Base-by-base conservation (phyloP, 345 rosid species). In the Pseudoturritis turrita region DNA sequence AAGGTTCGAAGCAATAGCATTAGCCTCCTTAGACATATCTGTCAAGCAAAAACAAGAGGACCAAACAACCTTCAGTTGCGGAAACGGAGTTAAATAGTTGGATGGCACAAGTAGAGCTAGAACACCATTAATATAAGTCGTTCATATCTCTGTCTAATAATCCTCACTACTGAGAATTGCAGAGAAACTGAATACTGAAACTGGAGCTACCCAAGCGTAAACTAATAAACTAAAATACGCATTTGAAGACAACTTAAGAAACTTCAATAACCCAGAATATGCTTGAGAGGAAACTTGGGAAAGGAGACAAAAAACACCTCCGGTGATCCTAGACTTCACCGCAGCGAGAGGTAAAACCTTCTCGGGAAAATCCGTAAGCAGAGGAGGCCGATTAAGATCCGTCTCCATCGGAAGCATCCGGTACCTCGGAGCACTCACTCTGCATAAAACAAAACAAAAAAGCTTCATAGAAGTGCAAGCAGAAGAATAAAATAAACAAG, bases 311-410 rank as follows among this genome's bases (percentile, higher is more conserved):
- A 57, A 49, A 19, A 12, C 70, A 89, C 96, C 98, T 81, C 91
- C 96, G 28, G 83, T 62, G 22, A 84, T 44, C 65, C 78, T 84
- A 51, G 88, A 84, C n/a, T 82, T 89, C 25, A 82, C 83, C 11
- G 87, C 83, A 46, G 80, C 87, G 36, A 86, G 45, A 4, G 96
- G 94, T 66, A 91, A 88, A 68, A 74, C 83, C 70, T 86, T 84
- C 46, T 90, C 96, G 1, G 87, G 86, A 23, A 83, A 79, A 78
- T 90, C 79, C 2, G 80, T 62, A 1, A 86, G 78, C 0, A 86
- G 70, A n/a, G 98, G 98, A 51, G 84, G 98, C 40, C 84, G 79
- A 62, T 88, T 94, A 25, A 94, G 87, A 81, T 93, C 98, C 3
- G 97, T 93, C 86, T 89, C 88, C 71, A 81, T 77, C 46, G 98